Base-by-base conservation (phyloP, 202 grass and related monocot genomes). In the Panicum virgatum region DNA sequence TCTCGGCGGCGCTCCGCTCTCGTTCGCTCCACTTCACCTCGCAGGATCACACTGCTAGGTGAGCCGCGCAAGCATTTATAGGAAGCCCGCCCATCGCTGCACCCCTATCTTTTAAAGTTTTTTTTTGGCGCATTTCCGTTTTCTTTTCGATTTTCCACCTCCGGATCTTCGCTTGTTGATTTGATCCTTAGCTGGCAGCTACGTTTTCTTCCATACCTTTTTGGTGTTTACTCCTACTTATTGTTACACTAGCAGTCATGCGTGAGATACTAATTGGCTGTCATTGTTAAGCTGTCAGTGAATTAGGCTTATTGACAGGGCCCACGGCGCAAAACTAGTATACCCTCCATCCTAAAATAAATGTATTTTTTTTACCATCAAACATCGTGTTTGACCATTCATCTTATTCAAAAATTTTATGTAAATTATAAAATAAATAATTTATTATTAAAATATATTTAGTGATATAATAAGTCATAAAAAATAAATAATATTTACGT, bases 21-120 rank as follows among this genome's bases (percentile, higher is more conserved):
- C 27, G 5, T 46, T 32, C 29, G 14, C 77, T 79, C 22, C 66
- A 25, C 79, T 79, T 18, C 66, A 25, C 66, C 67, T 48, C 29
- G 42, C 15, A 25, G 38, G 53, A 48, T 69, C 15, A 22, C 40
- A 57, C 6, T 6, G 47, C 48, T 79, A 29, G 42, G 10, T 22
- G 12, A 7, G 18, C 22, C 0, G 69, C 22, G 12, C 13, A 20
- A 18, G 36, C 1, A 27, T 65, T 83, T 82, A 82, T 82, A 82
- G 20, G 18, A 1, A 7, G n/a, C n/a, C n/a, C n/a, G 0, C 65
- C 64, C 23, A 25, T 29, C 3, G 23, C 50, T 7, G 7, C 23
- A 16, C 18, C 45, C 45, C 43, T 63, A 20, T 37, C 2, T 63
- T 25, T 25, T 23, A 9, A 54, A 54, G 8, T 54, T 10, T 57